phyloP scores from a whole-genome alignment of 495 filamentous ascomycete species.

The Cryomyces minteri region DNA sequence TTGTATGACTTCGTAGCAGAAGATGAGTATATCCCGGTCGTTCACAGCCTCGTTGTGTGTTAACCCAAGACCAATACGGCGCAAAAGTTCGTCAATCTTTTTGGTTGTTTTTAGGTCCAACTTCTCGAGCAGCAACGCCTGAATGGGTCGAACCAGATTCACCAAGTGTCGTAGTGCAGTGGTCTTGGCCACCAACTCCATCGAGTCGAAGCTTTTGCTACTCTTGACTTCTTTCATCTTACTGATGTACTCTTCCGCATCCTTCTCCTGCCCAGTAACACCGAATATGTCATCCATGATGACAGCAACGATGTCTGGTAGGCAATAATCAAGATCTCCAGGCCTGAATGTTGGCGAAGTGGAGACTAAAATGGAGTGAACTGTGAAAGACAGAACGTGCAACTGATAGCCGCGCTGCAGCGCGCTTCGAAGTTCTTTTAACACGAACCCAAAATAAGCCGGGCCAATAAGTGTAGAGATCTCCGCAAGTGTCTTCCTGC shows the following conservation, averaged over 20 bases:
- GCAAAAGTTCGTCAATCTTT: slow-evolving; percentile 81
- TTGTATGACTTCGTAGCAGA: slow-evolving; percentile 85
- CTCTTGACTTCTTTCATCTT: slow-evolving; percentile 96
- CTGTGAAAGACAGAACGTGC: slow-evolving; percentile 85
- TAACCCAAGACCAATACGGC: slow-evolving; percentile 66
- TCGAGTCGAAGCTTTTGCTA: slow-evolving; percentile 93
- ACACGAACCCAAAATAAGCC: slow-evolving; percentile 70
- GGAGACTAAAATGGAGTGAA: slow-evolving; percentile 76
- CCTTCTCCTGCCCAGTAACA: slow-evolving; percentile 88
- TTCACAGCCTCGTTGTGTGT: slow-evolving; percentile 57
- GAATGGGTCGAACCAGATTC: slow-evolving; percentile 57
- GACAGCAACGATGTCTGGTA: slow-evolving; percentile 54
- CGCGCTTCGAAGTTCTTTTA: slow-evolving; percentile 75
- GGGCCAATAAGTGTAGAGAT: slow-evolving; percentile 66
- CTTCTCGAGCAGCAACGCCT: slow-evolving; percentile 60
- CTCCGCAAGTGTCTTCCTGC: slow-evolving; percentile 69
- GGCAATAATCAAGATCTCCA: slow-evolving; percentile 79
- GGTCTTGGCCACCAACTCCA: slow-evolving; percentile 76
- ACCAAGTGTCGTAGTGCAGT: slow-evolving; percentile 57
- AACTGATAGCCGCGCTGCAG: slow-evolving; percentile 76
- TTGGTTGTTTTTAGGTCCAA: slow-evolving; percentile 57
- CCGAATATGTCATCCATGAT: slow-evolving; percentile 98
- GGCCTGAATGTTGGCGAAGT: slow-evolving; percentile 55
- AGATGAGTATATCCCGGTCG: slow-evolving; percentile 63
- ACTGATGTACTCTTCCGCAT: slow-evolving; percentile 86